Percentiles rank a stretch among this genome's conserved stretches.
Evolutionary conservation across 108 stramenopile species (phyloP).

Genomic region (Cylindrotheca fusiformis): DNA sequence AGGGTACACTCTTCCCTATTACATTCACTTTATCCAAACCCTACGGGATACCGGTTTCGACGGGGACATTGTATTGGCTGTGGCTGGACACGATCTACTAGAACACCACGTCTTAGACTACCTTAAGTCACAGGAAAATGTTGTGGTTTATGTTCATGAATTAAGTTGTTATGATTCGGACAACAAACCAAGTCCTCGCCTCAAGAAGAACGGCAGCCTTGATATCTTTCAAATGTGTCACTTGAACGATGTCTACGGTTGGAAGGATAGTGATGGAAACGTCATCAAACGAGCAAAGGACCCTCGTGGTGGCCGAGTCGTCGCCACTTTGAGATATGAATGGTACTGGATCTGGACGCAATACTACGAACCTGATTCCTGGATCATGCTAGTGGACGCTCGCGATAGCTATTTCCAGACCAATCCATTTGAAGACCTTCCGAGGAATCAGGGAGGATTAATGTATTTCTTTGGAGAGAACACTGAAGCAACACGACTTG

Average conservation of each 20-base stretch:
- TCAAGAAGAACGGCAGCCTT: constrained; percentile 28
- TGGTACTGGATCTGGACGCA: constrained; percentile 87
- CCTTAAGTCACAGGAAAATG: constrained; percentile 46
- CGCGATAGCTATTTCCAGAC: constrained; percentile 80
- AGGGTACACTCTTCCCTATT: constrained; percentile 67
- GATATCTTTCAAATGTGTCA: constrained; percentile 60
- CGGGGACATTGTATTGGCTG: constrained; percentile 77
- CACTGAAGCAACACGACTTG: constrained; percentile 62
- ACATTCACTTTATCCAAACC: constrained; percentile 72
- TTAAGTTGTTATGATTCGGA: constrained; percentile 57
- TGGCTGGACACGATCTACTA: constrained; percentile 42
- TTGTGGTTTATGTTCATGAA: constrained; percentile 60
- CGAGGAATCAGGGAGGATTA: constrained; percentile 42
- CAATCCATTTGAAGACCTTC: constrained; percentile 52
- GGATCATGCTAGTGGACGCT: constrained; percentile 82
- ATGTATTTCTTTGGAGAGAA: constrained; percentile 85
- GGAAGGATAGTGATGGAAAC: constrained; percentile 25
- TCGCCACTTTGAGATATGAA: constrained; percentile 82
- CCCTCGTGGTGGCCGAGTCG: constrained; percentile 68
- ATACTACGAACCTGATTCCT: constrained; percentile 58
- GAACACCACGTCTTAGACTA: constrained; percentile 64
- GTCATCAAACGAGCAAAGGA: constrained; percentile 41
- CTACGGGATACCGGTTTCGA: constrained; percentile 52
- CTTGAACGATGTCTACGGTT: constrained; percentile 53
- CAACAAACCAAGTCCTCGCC: constrained; percentile 30